These are phyloP conservation scores for Plenodomus biglobosus DNA, from an alignment of 2,329 filamentous ascomycete genomes.

Conservation along the genomic window DNA sequence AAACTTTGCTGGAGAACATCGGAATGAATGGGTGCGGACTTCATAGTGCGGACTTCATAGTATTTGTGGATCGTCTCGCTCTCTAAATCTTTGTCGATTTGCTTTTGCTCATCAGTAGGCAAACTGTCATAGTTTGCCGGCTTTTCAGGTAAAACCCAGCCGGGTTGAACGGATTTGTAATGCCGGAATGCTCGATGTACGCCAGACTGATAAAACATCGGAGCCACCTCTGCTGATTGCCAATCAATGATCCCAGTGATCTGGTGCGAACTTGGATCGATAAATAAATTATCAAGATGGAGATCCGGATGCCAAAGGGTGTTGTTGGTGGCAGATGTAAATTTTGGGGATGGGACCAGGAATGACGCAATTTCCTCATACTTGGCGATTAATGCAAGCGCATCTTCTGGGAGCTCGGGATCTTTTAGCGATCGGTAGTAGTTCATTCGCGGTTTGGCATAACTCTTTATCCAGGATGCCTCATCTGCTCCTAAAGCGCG, in stretches of 20 bases:
- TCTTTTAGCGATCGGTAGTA: constrained; percentile 6
- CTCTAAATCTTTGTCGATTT: constrained; percentile 33
- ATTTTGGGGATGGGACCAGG: constrained; percentile 16
- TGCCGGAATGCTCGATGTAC: constrained; percentile 37
- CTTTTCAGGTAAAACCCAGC: constrained; percentile 33
- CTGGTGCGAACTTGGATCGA: constrained; percentile 16
- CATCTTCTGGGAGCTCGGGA: constrained; percentile 6
- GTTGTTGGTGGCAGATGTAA: constrained; percentile 6
- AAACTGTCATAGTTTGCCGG: constrained; percentile 25
- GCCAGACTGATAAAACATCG: constrained; percentile 27
- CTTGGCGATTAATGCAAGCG: constrained; percentile 23
- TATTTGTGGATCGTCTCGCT: constrained; percentile 41
- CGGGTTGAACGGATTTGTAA: constrained; percentile 29
- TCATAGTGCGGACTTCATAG: constrained; percentile 37
- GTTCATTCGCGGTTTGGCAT: constrained; percentile 10
- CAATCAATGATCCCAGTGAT: constrained; percentile 7
- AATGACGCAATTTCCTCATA: constrained; percentile 22
- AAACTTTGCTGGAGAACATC: constrained; percentile 20
- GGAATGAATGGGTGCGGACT: constrained; percentile 34
- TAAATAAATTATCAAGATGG: constrained; percentile 29
- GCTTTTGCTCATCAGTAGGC: constrained; percentile 20
- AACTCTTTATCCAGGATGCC: constrained; percentile 3
- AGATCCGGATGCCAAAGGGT: constrained; percentile 40
- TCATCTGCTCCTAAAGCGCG: constrained; percentile 7
- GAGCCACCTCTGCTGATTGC: constrained; percentile 7